These are phyloP conservation scores for Bacidia rubella DNA, from an alignment of 495 filamentous ascomycete species.

Conservation along the genomic window DNA sequence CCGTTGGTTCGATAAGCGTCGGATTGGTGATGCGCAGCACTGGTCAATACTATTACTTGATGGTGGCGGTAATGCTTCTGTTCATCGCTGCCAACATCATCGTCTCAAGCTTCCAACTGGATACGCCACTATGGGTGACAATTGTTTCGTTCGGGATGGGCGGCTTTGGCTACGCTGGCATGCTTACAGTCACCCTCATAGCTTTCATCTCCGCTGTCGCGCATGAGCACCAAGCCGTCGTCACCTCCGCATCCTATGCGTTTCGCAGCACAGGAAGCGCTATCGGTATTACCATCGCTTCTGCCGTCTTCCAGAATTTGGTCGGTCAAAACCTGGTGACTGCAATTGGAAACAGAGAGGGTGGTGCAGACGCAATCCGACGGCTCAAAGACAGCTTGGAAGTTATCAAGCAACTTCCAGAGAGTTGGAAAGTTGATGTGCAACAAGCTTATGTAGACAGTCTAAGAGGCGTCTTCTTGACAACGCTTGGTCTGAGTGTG, in stretches of 20 bases:
- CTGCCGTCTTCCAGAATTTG: slow-evolving; percentile 23
- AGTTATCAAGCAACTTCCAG: slow-evolving; percentile 55
- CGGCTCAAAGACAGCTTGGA: slow-evolving; percentile 61
- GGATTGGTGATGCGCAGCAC: slow-evolving; percentile 55
- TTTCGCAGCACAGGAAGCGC: slow-evolving; percentile 14
- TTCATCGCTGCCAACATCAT: slow-evolving; percentile 30
- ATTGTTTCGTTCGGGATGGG: slow-evolving; percentile 44
- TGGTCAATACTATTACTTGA: slow-evolving; percentile 45
- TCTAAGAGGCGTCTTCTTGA: slow-evolving; percentile 61
- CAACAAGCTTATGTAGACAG: slow-evolving; percentile 63
- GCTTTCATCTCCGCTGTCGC: slow-evolving; percentile 56
- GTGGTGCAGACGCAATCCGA: slow-evolving; percentile 54
- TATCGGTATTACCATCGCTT: slow-evolving; percentile 21
- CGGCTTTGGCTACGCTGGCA: slow-evolving; percentile 52
- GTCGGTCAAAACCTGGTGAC: slow-evolving; percentile 48
- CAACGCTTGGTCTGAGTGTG: slow-evolving; percentile 45
- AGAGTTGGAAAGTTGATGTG: slow-evolving; percentile 56
- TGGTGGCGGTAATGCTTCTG: slow-evolving; percentile 33
- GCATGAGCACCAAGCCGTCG: slow-evolving; percentile 47
- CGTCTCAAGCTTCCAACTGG: slow-evolving; percentile 35
- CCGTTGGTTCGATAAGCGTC: slow-evolving; percentile 41
- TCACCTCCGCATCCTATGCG: slow-evolving; percentile 12
- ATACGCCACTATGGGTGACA: slow-evolving; percentile 37
- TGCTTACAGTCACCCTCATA: slow-evolving; percentile 53
- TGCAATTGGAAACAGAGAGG: slow-evolving; percentile 50